Evolutionary conservation across 371 early-diverging fungal species (phyloP).

Genomic region (Zancudomyces culisetae): DNA sequence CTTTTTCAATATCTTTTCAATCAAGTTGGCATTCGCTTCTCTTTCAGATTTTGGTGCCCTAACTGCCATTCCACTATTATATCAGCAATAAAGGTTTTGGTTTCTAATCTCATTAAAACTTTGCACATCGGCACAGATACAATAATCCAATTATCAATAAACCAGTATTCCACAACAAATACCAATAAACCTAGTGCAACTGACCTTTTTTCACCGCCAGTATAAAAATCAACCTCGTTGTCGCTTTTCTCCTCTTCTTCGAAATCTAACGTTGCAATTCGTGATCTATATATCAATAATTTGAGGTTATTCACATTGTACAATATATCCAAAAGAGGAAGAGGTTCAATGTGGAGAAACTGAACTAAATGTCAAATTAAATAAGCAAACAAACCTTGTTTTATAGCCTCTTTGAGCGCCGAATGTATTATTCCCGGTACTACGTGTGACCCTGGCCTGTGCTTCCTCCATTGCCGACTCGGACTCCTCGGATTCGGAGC

Average conservation of each 20-base stretch:
- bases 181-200: neutral
- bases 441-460: slow-evolving; percentile 8
- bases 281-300: too few relatives aligned
- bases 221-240: slow-evolving; percentile 25
- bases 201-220: slow-evolving; percentile 11
- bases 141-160: neutral
- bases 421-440: slow-evolving; percentile 3
- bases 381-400: too few relatives aligned
- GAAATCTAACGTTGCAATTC: neutral
- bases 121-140: neutral
- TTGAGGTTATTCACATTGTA: too few relatives aligned
- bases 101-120: neutral
- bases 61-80: slow-evolving; percentile 21
- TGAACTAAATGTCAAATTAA: too few relatives aligned
- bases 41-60: slow-evolving; percentile 6
- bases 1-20: slow-evolving; percentile 17
- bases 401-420: too few relatives aligned
- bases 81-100: slow-evolving; percentile 1
- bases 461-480: slow-evolving; percentile 7
- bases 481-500: slow-evolving; percentile 3
- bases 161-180: neutral
- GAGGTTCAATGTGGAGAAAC: too few relatives aligned
- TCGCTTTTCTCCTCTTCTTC: slow-evolving; percentile 4
- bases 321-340: too few relatives aligned
- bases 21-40: slow-evolving; percentile 7